A percentile compares a stretch with the other conserved stretches of the same genome.
These are phyloP conservation scores for Microdochium bolleyi DNA, from an alignment of 2,329 filamentous ascomycete species.

Conservation along the genomic window DNA sequence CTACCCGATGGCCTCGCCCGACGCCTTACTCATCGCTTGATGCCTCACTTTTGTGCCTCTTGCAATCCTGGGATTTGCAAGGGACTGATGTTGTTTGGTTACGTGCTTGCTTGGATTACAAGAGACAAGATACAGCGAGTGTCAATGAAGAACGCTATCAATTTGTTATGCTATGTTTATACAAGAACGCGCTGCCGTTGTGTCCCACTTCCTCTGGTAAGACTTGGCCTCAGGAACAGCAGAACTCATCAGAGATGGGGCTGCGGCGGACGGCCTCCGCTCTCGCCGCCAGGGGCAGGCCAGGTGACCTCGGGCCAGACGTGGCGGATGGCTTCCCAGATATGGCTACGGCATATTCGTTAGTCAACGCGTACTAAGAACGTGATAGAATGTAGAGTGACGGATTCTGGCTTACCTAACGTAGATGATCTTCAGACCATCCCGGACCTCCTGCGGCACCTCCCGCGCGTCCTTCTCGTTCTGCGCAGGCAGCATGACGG, in stretches of 20 bases:
- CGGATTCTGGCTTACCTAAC: conserved; percentile 57
- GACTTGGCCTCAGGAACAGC: conserved; percentile 2
- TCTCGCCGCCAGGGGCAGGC: conserved; percentile 56
- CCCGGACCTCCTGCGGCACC: conserved; percentile 80
- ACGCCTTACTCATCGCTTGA: too few species aligned
- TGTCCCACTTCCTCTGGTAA: too few species aligned
- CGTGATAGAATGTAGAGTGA: conserved; percentile 18
- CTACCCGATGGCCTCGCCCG: too few species aligned
- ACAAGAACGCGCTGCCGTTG: too few species aligned
- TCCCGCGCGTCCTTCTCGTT: conserved; percentile 92
- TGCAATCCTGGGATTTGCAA: too few species aligned
- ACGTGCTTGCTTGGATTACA: too few species aligned
- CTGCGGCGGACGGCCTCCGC: conserved; percentile 59
- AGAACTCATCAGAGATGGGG: conserved; percentile 57
- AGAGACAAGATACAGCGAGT: too few species aligned
- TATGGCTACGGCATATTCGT: conserved; percentile 50
- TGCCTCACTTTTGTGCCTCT: too few species aligned
- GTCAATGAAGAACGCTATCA: too few species aligned
- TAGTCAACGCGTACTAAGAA: conserved; percentile 4
- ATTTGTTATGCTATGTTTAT: too few species aligned
- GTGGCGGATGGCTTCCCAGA: conserved; percentile 86
- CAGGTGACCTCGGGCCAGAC: conserved; percentile 90
- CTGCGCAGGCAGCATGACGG: conserved; percentile 76
- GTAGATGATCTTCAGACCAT: conserved; percentile 80
- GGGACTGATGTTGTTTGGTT: too few species aligned